Percentiles rank a stretch among this genome's conserved stretches.
Evolutionary conservation across 257 asterid genomes (phyloP).

Genomic region (Solanum phureja): DNA sequence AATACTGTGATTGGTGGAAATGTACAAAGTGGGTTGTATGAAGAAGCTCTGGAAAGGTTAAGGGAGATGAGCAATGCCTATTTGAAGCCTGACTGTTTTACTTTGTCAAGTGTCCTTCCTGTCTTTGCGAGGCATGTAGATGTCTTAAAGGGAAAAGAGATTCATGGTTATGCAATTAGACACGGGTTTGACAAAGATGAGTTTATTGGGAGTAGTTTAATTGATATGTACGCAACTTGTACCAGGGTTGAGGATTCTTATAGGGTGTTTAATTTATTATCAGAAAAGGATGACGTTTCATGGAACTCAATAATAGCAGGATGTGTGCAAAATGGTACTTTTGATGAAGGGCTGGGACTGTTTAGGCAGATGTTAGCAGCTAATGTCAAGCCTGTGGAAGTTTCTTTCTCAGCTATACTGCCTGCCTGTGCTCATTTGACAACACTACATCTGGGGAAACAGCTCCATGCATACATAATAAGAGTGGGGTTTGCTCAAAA

Average conservation of each 20-base stretch:
- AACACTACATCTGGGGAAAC: conserved; percentile 60
- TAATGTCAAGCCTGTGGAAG: conserved; percentile 48
- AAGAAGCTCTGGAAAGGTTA: conserved; percentile 48
- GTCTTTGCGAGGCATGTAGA: conserved; percentile 40
- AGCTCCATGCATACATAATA: conserved; percentile 68
- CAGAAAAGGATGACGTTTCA: conserved; percentile 54
- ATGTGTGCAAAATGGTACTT: conserved; percentile 71
- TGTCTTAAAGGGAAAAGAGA: conserved; percentile 68
- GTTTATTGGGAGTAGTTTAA: conserved; percentile 71
- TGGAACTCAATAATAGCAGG: conserved; percentile 82
- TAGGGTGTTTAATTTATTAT: conserved; percentile 37
- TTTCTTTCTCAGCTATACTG: conserved; percentile 75
- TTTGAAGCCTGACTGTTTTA: conserved; percentile 67
- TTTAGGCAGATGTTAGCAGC: conserved; percentile 69
- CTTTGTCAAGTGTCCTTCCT: conserved; percentile 71
- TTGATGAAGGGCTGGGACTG: conserved; percentile 54
- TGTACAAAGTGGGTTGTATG: conserved; percentile 42
- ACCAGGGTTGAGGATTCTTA: conserved; percentile 50
- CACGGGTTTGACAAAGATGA: conserved; percentile 55
- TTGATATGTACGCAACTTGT: conserved; percentile 87
- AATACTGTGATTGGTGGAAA: conserved; percentile 70
- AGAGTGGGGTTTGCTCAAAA: conserved; percentile 52
- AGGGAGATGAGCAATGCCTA: conserved; percentile 55
- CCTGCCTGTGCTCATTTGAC: conserved; percentile 87
- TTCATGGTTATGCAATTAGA: conserved; percentile 68